Base-by-base conservation (phyloP, 2,329 filamentous ascomycete genomes). In the Neopestalotiopsis rosae region DNA sequence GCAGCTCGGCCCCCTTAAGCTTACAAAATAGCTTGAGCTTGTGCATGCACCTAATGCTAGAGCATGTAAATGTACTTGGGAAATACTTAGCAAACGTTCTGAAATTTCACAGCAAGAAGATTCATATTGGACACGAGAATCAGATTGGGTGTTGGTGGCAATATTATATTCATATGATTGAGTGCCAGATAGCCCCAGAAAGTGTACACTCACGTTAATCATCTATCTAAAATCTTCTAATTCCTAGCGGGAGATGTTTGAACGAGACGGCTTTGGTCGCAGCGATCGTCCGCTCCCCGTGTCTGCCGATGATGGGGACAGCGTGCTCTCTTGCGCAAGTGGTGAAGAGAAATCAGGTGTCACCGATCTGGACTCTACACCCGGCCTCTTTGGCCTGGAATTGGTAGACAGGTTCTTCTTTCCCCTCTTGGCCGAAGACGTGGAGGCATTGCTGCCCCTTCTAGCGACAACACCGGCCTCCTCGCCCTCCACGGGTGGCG, bases 311-410 rank as follows among this genome's bases (percentile, higher is more conserved):
- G 56, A 62, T 30, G 62, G 62, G 14, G 42, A 32, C 7, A 79
- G 71, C 62, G 79, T 86, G 69, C 82, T 86, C 72, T 86, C 86
- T 65, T 80, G 81, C 6, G 85, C 84, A 69, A 89, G 75, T 3
- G 87, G 87, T 3, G 87, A 89, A 4, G 87, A 81, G 20, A 82
- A 81, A 57, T 89, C 87, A 0, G 87, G 87, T 3, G 87, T 88
- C 2, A 86, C 81, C 4, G 86, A 88, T 65, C 87, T 79, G 4
- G 84, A 85, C 61, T 89, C 86, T 4, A 80, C 79, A 0, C 81
- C 81, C 0, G 83, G 77, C 42, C 86, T 81, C 74, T 82, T 85
- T 20, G 82, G 73, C 70, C 81, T 82, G 24, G 82, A 78, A 38
- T 78, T 76, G 13, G 78, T 74, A 5, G 84, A 81, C 10, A 82